phyloP scores from a whole-genome alignment of 805 yeast species.

The Yarrowia bubula region DNA sequence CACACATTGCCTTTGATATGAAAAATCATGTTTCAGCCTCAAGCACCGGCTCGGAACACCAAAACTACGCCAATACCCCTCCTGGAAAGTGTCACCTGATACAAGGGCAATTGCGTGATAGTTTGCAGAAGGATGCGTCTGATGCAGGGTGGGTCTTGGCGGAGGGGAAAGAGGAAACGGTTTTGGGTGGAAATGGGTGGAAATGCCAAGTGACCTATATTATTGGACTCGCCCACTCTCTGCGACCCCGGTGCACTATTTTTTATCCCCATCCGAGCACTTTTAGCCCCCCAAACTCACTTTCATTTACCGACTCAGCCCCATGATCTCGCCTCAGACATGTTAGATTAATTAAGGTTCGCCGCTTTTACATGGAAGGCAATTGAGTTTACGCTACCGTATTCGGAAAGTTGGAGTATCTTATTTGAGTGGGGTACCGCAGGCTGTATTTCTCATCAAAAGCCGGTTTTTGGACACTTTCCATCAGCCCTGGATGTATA shows the following conservation, averaged over 20 bases:
- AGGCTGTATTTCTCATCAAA: too few relatives aligned
- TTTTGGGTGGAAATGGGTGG: background rate
- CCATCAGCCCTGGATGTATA: too few relatives aligned
- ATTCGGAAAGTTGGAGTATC: background rate
- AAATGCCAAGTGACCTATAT: background rate
- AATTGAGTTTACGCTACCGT: background rate
- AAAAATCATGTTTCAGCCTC: background rate
- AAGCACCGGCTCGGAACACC: background rate
- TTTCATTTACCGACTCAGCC: background rate
- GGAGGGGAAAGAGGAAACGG: background rate
- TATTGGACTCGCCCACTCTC: background rate
- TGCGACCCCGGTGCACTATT: background rate
- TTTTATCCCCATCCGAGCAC: background rate
- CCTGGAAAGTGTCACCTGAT: background rate
- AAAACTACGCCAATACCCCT: background rate
- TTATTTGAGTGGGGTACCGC: too few relatives aligned
- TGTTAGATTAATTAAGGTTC: background rate
- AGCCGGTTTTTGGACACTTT: too few relatives aligned
- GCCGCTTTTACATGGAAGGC: background rate
- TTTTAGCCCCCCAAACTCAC: background rate
- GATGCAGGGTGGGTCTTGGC: conserved; percentile 6
- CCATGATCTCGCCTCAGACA: background rate
- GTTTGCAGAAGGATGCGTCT: background rate
- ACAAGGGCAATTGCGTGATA: conserved; percentile 10
- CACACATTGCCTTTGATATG: background rate